Percentiles rank a stretch among this genome's conserved stretches.
Evolutionary conservation across 257 asterid species (phyloP).

Genomic region (Coffea eugenioides): DNA sequence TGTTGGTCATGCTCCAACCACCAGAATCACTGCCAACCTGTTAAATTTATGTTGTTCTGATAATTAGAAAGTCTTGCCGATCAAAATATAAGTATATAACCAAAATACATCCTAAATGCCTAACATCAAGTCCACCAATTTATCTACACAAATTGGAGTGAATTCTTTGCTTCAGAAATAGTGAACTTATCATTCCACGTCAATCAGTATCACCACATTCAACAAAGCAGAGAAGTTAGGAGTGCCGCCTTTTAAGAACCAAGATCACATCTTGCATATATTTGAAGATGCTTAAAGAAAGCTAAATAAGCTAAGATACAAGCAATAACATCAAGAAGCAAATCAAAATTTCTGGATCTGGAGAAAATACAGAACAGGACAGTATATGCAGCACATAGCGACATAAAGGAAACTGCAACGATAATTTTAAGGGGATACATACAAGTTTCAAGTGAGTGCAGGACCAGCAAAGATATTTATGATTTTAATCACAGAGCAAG

Average conservation of each 20-base stretch:
- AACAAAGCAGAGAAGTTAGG: background rate
- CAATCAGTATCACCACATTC: too few relatives aligned
- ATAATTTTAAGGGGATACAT: background rate
- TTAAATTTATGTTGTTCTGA: background rate
- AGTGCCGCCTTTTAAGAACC: background rate
- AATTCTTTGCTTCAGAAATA: background rate
- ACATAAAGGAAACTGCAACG: background rate
- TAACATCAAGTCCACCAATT: background rate
- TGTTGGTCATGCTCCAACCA: constrained; percentile 69
- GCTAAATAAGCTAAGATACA: background rate
- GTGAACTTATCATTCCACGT: background rate
- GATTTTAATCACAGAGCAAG: background rate
- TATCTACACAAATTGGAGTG: background rate
- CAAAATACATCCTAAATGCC: background rate
- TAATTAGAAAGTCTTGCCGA: background rate
- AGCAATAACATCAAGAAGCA: background rate
- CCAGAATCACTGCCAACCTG: constrained; percentile 86
- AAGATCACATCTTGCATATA: background rate
- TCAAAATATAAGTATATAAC: background rate
- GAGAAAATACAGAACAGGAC: background rate
- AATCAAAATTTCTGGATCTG: background rate
- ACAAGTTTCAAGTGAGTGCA: background rate
- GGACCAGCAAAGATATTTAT: background rate
- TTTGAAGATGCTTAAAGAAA: background rate
- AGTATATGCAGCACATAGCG: background rate